Evolutionary conservation across 2,329 filamentous ascomycete species (phyloP).

Genomic region (Chrysoporthe cubensis): DNA sequence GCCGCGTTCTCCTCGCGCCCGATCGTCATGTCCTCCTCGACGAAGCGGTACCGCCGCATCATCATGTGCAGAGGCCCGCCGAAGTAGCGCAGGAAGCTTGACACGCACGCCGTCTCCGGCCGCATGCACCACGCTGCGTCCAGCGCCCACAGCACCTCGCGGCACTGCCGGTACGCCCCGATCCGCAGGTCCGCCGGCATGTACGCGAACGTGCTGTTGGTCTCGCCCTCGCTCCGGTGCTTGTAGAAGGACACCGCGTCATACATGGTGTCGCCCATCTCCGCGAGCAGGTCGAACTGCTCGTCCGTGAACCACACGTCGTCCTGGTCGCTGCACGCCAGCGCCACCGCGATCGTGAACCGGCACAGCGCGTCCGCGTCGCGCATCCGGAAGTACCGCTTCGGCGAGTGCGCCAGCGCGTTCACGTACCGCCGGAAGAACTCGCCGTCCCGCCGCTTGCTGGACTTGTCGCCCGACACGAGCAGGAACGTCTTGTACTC

Average conservation of each 20-base stretch:
- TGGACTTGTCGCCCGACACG: slow-evolving; percentile 31
- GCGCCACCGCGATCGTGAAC: slow-evolving; percentile 38
- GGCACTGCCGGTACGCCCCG: slow-evolving; percentile 31
- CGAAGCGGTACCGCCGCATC: slow-evolving; percentile 41
- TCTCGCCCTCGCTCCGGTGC: slow-evolving; percentile 40
- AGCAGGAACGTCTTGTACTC: slow-evolving; percentile 34
- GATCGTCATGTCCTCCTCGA: slow-evolving; percentile 39
- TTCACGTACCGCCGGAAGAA: slow-evolving; percentile 38
- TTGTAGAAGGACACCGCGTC: slow-evolving; percentile 41
- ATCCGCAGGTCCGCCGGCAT: slow-evolving; percentile 33
- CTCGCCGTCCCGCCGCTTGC: slow-evolving; percentile 24
- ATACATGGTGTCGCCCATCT: slow-evolving; percentile 38
- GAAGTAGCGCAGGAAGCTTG: slow-evolving; percentile 37
- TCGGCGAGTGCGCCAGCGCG: slow-evolving; percentile 34
- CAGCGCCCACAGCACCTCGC: slow-evolving; percentile 41
- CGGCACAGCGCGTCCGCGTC: slow-evolving; percentile 40
- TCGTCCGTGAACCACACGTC: slow-evolving; percentile 33
- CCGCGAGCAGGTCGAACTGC: slow-evolving; percentile 31
- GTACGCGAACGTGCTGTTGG: slow-evolving; percentile 40
- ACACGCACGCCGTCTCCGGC: slow-evolving; percentile 16
- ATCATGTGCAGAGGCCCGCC: slow-evolving; percentile 41
- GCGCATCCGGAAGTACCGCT: slow-evolving; percentile 39
- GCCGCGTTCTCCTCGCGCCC: slow-evolving; percentile 34
- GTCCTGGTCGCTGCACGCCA: slow-evolving; percentile 39
- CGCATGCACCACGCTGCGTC: slow-evolving; percentile 34